phyloP scores from a whole-genome alignment of 768 basidiomycete genomes.

The Tephrocybe sp. region DNA sequence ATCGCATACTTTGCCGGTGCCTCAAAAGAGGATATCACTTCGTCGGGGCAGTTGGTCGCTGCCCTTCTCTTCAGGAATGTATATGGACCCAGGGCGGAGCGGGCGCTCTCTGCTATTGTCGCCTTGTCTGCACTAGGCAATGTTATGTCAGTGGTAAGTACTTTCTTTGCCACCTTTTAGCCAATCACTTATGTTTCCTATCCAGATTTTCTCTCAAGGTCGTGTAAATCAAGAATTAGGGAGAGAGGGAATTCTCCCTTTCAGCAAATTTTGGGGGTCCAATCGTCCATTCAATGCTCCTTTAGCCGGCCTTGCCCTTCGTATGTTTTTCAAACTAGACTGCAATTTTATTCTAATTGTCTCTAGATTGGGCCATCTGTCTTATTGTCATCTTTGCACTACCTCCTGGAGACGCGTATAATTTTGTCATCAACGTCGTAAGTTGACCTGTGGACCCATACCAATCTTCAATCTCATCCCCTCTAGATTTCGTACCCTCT shows the following conservation, averaged over 20 bases:
- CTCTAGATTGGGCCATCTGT: conserved; percentile 35
- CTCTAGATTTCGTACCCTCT: conserved; percentile 44
- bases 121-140: conserved; percentile 60
- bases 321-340: conserved; percentile 31
- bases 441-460: conserved; percentile 18
- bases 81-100: conserved; percentile 54
- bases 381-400: conserved; percentile 33
- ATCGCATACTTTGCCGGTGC: conserved; percentile 68
- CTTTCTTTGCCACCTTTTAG: conserved; percentile 17
- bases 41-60: conserved; percentile 60
- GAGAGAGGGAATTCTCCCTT: conserved; percentile 61
- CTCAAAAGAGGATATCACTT: conserved; percentile 63
- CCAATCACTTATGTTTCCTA: neutral
- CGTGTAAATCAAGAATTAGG: conserved; percentile 64
- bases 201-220: conserved; percentile 28
- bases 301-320: conserved; percentile 52
- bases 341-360: neutral
- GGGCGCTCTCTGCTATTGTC: conserved; percentile 23
- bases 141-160: conserved; percentile 46
- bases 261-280: conserved; percentile 58
- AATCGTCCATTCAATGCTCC: conserved; percentile 66
- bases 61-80: conserved; percentile 68
- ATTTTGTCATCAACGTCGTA: conserved; percentile 60
- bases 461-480: neutral
- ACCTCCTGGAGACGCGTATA: conserved; percentile 69